Base-by-base conservation (phyloP, 140 eudicot species). In the Bidens hawaiensis region DNA sequence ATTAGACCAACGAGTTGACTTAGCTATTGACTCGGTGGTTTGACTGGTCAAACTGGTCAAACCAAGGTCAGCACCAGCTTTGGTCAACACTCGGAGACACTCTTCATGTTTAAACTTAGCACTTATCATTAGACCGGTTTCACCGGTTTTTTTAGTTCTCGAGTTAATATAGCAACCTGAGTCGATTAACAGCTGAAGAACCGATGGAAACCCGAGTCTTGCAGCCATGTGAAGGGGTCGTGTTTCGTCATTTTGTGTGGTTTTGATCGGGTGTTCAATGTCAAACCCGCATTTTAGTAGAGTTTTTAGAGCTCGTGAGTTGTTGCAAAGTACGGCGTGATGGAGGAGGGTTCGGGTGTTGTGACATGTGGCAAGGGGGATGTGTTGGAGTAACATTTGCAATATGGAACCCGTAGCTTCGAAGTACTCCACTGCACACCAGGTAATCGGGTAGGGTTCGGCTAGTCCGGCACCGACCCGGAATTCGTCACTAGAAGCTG, bases 391-490 rank as follows among this genome's bases (percentile, higher is more conserved):
- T 60, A 91, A 78, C 94, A 82, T 84, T 62, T 62, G 75, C 57
- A 91, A 72, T 38, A 91, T 91, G 34, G 89, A 48, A 17, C 98
- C 98, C 49, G 67, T 84, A 15, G 76, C 60, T 76, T 91, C 98
- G 43, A 82, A 91, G 65, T 87, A 91, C 75, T 91, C 98, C 12
- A 91, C 89, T 11, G 95, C 98, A 53, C 94, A 87, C 95, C 96
- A 91, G 27, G 89, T 76, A 51, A 91, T 75, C 6, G 85, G 45
- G 36, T 82, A 91, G 9, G 96, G 89, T 40, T 91, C 98, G 4
- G 87, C 96, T 30, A 91, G 79, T 31, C 96, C 98, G 4, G 98
- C 98, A 38, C 98, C 98, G 18, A 91, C 98, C 41, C 91, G 78
- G 45, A 82, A 72, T 50, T 91, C 96, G 54, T 91, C 98, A 14